These are phyloP conservation scores for Coemansia sp. DNA, from an alignment of 192 early-diverging fungal genomes.

Conservation along the genomic window DNA sequence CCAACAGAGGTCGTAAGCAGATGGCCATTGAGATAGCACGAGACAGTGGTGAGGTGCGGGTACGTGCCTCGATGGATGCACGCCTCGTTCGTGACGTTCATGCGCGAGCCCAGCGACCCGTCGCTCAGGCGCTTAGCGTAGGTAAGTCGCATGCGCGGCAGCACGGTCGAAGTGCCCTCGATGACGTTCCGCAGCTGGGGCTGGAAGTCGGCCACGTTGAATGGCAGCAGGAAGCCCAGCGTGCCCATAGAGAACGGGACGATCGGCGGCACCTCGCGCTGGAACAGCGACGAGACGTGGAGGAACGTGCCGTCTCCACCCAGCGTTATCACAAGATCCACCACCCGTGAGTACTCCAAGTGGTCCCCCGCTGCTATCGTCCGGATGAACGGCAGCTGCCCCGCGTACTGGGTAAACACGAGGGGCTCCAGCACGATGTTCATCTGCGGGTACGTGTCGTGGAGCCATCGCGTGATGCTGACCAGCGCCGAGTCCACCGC, in stretches of 20 bases:
- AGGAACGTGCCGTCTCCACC: slow-evolving; percentile 93
- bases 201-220: slow-evolving; percentile 66
- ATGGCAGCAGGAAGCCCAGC: slow-evolving; percentile 87
- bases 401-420: slow-evolving; percentile 58
- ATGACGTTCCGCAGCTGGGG: slow-evolving; percentile 63
- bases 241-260: slow-evolving; percentile 92
- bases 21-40: slow-evolving; percentile 78
- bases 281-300: slow-evolving; percentile 81
- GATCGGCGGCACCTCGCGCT: slow-evolving; percentile 75
- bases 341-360: slow-evolving; percentile 64
- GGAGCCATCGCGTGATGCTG: slow-evolving; percentile 70
- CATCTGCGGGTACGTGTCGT: slow-evolving; percentile 59
- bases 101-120: slow-evolving; percentile 53
- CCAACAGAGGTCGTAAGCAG: slow-evolving; percentile 80
- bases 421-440: slow-evolving; percentile 71
- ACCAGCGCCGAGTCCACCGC: slow-evolving; percentile 65
- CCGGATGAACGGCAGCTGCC: slow-evolving; percentile 23
- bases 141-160: slow-evolving; percentile 76
- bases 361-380: slow-evolving; percentile 32
- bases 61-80: slow-evolving; percentile 82
- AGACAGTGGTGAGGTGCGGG: slow-evolving; percentile 77
- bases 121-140: slow-evolving; percentile 61
- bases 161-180: slow-evolving; percentile 60
- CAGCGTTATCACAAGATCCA: slow-evolving; percentile 88
- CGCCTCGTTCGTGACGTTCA: slow-evolving; percentile 85